phyloP scores from a whole-genome alignment of 352 stramenopile genomes.

The Phytopythium mirpurense region DNA sequence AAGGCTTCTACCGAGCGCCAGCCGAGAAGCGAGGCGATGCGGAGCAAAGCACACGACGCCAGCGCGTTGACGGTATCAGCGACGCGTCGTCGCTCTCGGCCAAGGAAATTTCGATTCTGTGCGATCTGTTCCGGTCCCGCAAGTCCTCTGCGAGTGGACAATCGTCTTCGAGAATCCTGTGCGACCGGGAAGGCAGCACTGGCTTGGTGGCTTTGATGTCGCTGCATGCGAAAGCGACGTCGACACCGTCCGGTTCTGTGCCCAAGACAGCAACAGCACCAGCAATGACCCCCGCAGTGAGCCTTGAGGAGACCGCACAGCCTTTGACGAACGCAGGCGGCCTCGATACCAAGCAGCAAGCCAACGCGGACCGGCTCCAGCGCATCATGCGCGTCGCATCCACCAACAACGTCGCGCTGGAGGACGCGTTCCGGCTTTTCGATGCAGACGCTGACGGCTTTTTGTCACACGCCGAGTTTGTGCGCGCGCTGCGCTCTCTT shows the following conservation, averaged over 20 bases:
- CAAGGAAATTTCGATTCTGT: constrained; percentile 58
- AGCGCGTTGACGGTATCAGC: constrained; percentile 15
- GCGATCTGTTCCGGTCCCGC: constrained; percentile 38
- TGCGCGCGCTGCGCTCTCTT: constrained; percentile 38
- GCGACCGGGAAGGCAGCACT: constrained; percentile 36
- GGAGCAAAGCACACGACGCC: constrained; percentile 11
- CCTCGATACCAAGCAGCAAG: constrained; percentile 1
- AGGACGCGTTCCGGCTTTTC: constrained; percentile 37
- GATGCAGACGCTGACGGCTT: constrained; percentile 38
- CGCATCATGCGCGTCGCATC: constrained; percentile 26
- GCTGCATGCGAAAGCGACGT: constrained; percentile 12
- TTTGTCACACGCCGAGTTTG: constrained; percentile 40
- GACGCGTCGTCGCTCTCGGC: constrained; percentile 50
- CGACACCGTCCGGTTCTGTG: not conserved
- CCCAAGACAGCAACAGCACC: not conserved
- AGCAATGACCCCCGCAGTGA: not conserved
- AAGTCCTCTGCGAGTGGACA: constrained; percentile 13
- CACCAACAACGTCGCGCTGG: constrained; percentile 23
- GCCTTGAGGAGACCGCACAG: not conserved
- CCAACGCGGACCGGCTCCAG: constrained; percentile 27
- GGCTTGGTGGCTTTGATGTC: constrained; percentile 54
- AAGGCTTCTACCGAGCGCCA: constrained; percentile 49
- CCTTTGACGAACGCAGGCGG: not conserved
- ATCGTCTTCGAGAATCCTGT: constrained; percentile 38
- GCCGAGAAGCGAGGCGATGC: not conserved